phyloP scores from a whole-genome alignment of 2,329 filamentous ascomycete species.

The Podosphaera leucotricha region DNA sequence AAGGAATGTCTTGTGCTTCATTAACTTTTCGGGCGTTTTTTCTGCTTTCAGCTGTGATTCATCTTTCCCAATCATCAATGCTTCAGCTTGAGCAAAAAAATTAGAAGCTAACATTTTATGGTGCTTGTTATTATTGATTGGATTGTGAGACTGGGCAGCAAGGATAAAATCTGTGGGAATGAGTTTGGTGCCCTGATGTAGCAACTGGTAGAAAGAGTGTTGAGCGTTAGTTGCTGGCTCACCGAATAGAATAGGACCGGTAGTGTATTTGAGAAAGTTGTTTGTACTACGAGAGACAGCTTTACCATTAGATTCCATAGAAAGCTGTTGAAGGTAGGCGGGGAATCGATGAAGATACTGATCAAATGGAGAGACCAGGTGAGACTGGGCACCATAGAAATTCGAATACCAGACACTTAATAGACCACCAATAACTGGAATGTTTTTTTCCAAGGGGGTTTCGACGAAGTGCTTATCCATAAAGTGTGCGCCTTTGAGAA shows the following conservation, averaged over 20 bases:
- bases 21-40: conserved; percentile 47
- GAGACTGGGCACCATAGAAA: conserved; percentile 95
- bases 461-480: conserved; percentile 98
- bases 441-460: conserved; percentile 81
- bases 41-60: conserved; percentile 58
- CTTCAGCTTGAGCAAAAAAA: conserved; percentile 75
- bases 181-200: conserved; percentile 97
- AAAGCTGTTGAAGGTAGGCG: conserved; percentile 94
- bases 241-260: conserved; percentile 84
- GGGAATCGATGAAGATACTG: conserved; percentile 99
- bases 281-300: conserved; percentile 74
- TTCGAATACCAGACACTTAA: conserved; percentile 97
- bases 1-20: conserved; percentile 97
- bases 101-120: conserved; percentile 90
- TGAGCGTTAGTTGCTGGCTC: conserved; percentile 98
- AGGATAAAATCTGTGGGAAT: conserved; percentile 97
- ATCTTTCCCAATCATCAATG: conserved; percentile 77
- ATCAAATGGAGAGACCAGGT: conserved; percentile 92
- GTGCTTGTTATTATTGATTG: conserved; percentile 74
- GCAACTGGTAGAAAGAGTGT: conserved; percentile 99
- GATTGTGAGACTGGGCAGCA: conserved; percentile 91
- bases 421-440: conserved; percentile 74
- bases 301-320: conserved; percentile 99
- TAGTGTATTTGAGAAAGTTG: conserved; percentile 87
- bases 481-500: conserved; percentile 78